phyloP scores from a whole-genome alignment of 148 eudicot genomes.

The Spergularia bocconei region DNA sequence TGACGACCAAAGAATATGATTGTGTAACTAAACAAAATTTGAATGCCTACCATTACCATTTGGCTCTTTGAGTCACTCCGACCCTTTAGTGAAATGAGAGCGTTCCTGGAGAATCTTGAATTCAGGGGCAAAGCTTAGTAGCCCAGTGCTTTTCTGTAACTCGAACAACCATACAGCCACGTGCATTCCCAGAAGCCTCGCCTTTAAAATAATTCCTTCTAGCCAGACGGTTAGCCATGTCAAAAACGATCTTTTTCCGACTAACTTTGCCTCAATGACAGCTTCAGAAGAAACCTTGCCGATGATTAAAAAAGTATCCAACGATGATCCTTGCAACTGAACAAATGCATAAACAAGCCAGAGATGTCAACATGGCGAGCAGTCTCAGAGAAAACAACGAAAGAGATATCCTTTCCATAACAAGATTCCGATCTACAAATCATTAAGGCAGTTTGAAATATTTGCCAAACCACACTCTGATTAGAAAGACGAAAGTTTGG shows the following conservation, averaged over 20 bases:
- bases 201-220: slow-evolving; percentile 54
- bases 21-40: slow-evolving; percentile 8
- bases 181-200: slow-evolving; percentile 67
- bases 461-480: neutral
- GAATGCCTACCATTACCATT: neutral
- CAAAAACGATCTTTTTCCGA: slow-evolving; percentile 46
- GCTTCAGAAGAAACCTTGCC: slow-evolving; percentile 95
- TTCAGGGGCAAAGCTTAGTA: slow-evolving; percentile 10
- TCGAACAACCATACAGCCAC: slow-evolving; percentile 67
- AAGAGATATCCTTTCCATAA: too few relatives aligned
- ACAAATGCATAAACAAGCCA: slow-evolving; percentile 8
- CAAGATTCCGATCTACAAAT: neutral
- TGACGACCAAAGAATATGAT: slow-evolving; percentile 18
- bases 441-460: neutral
- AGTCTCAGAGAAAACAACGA: too few relatives aligned
- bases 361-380: too few relatives aligned
- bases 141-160: slow-evolving; percentile 33
- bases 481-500: neutral
- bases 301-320: slow-evolving; percentile 78
- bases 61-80: neutral
- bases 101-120: neutral
- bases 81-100: neutral
- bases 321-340: slow-evolving; percentile 76
- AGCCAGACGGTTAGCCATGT: slow-evolving; percentile 54
- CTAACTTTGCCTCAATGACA: slow-evolving; percentile 56